phyloP scores from a whole-genome alignment of 352 stramenopile genomes.

The Phytophthora capsici region DNA sequence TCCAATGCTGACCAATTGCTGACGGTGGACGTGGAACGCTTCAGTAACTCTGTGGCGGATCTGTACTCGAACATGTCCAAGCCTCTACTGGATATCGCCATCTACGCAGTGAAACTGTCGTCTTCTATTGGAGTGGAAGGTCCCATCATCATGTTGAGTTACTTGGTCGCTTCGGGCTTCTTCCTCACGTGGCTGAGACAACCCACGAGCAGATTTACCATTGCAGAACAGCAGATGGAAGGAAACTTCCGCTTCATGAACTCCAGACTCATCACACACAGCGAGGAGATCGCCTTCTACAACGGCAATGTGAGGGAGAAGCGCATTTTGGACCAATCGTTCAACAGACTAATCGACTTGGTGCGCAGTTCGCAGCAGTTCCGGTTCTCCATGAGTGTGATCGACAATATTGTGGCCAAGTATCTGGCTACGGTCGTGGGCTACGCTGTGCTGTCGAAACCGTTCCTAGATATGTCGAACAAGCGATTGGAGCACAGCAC shows the following conservation, averaged over 20 bases:
- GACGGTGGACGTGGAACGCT: conserved; percentile 87
- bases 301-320: conserved; percentile 89
- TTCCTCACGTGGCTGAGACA: conserved; percentile 80
- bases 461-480: conserved; percentile 70
- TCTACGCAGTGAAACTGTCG: conserved; percentile 77
- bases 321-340: conserved; percentile 75
- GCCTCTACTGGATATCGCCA: conserved; percentile 81
- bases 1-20: conserved; percentile 89
- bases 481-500: conserved; percentile 59
- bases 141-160: conserved; percentile 70
- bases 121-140: conserved; percentile 78
- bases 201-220: conserved; percentile 80
- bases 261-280: conserved; percentile 87
- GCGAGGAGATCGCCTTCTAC: conserved; percentile 93
- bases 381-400: conserved; percentile 80
- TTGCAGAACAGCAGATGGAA: conserved; percentile 84
- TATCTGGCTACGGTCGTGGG: conserved; percentile 88
- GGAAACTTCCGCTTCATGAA: conserved; percentile 90
- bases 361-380: conserved; percentile 85
- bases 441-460: conserved; percentile 77
- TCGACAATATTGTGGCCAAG: conserved; percentile 90
- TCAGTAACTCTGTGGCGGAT: conserved; percentile 82
- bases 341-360: conserved; percentile 65
- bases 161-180: conserved; percentile 70
- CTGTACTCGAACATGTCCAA: conserved; percentile 92